Base-by-base conservation (phyloP, 2,329 filamentous ascomycete species). In the Diaporthe nobilis region DNA sequence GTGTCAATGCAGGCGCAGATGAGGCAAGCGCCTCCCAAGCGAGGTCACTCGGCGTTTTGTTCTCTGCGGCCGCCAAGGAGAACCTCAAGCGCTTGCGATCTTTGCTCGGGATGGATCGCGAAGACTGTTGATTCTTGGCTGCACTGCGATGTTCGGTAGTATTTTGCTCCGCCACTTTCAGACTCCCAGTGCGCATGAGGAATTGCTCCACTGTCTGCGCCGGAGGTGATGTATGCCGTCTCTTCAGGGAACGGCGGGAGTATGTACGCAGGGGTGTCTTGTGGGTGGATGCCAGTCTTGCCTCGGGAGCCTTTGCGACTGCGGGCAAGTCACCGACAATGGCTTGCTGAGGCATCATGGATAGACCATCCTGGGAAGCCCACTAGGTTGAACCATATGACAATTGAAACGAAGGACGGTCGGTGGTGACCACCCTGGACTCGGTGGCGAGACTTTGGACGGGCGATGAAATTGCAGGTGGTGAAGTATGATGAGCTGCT, bases 231-330 rank as follows among this genome's bases (percentile, higher is more conserved):
- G 60, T 75, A 28, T 51, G 61, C 31, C 60, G 44, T 58, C 73
- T 65, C 39, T 63, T 77, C 22, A 68, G 61, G 31, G 25, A 58
- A 51, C 58, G 74, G 53, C 71, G 74, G 51, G 76, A 76, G 58
- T 71, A 76, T 12, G 74, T 76, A 28, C 70, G 74, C 39, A 73
- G 17, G 2, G 31, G 57, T 20, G 42, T 44, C 15, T 55, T 75
- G 53, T 20, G 44, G n/a, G 31, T 55, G 13, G n/a, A 47, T 5
- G 15, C 5, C 4, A 37, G 9, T 17, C 22, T 17, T 49, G 31
- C 31, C 12, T 61, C 25, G 6, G 68, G 73, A 1, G 31, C 60
- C 42, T 17, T 51, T 25, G 55, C 28, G n/a, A 34, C 44, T 37
- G 31, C 60, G 47, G 53, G 44, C 60, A 55, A 51, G 13, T 12